Evolutionary conservation across 805 yeast species (phyloP), one percentile per base, ranked within the genome.

Genomic region (Candida ovalis): DNA sequence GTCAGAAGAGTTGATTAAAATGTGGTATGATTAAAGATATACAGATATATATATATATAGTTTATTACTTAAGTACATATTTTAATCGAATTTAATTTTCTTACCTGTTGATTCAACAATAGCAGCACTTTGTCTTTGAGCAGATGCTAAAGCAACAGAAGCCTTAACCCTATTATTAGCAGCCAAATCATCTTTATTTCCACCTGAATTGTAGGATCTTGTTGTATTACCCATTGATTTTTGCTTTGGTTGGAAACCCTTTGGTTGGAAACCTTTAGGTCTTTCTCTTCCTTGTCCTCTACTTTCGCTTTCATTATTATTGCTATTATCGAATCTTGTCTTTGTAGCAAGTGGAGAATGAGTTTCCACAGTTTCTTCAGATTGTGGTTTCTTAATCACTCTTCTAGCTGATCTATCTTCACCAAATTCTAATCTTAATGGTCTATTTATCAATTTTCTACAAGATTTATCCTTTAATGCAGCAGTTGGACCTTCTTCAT

Each of bases 1-100:
- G 19, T 86, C 96, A n/a, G 99, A 94, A 66, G 99, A 94, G 70
- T 77, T 94, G 67, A 94, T 94, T 65, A 94, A 94, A 70, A 89
- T 94, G 82, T 94, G 97, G 97, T 91, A 90, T 61, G 97, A 91
- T 67, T 91, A 66, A 66, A 22, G 17, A 18, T 7, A 25, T 7
- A 25, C 28, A n/a, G n/a, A n/a, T n/a, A n/a, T n/a, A n/a, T n/a
- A n/a, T n/a, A n/a, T n/a, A n/a, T n/a, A n/a, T n/a, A n/a, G n/a
- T n/a, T n/a, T n/a, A n/a, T n/a, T n/a, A n/a, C n/a, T n/a, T n/a
- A n/a, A n/a, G n/a, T n/a, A n/a, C n/a, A n/a, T n/a, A n/a, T n/a
- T 15, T 32, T 65, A 79, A 56, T 84, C 85, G 62, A 88, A 88
- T 5, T 78, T 84, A 37, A 77, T 74, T 65, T 90, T 92, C 69